Evolutionary conservation across 192 early-diverging fungal species (phyloP).

Genomic region (Coemansia sp.): DNA sequence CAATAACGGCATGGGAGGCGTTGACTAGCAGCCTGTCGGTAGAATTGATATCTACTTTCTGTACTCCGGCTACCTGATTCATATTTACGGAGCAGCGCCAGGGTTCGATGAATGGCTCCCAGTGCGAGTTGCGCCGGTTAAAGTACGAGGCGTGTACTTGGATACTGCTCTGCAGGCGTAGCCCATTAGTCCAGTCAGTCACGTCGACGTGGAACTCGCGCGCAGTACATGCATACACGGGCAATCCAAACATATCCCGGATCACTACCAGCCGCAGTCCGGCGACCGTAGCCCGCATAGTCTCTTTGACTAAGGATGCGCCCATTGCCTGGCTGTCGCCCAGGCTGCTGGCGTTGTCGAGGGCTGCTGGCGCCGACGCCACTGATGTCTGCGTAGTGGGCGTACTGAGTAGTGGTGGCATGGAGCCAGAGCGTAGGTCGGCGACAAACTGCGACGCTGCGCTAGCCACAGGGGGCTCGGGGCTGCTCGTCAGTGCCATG

Average conservation of each 20-base stretch:
- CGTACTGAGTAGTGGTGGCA: background rate
- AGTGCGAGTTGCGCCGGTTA: slow-evolving; percentile 97
- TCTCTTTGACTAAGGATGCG: slow-evolving; percentile 41
- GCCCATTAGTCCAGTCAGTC: slow-evolving; percentile 78
- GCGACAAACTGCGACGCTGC: background rate
- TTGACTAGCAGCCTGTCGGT: slow-evolving; percentile 82
- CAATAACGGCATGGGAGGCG: slow-evolving; percentile 79
- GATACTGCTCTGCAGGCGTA: slow-evolving; percentile 70
- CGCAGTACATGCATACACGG: slow-evolving; percentile 83
- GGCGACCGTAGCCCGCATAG: slow-evolving; percentile 46
- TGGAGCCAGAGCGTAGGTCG: background rate
- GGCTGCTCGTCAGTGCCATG: slow-evolving; percentile 61
- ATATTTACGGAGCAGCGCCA: slow-evolving; percentile 74
- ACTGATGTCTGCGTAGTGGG: background rate
- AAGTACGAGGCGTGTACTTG: slow-evolving; percentile 87
- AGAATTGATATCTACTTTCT: slow-evolving; percentile 67
- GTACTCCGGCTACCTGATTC: slow-evolving; percentile 20
- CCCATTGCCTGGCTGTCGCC: background rate
- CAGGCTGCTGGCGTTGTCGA: background rate
- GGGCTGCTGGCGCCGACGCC: background rate
- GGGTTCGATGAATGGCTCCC: slow-evolving; percentile 96
- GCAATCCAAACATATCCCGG: slow-evolving; percentile 93
- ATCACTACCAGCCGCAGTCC: slow-evolving; percentile 74
- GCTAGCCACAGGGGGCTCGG: background rate
- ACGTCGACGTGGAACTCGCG: slow-evolving; percentile 81